Base-by-base conservation (phyloP, 345 rosid species). In the Abelmoschus esculentus region DNA sequence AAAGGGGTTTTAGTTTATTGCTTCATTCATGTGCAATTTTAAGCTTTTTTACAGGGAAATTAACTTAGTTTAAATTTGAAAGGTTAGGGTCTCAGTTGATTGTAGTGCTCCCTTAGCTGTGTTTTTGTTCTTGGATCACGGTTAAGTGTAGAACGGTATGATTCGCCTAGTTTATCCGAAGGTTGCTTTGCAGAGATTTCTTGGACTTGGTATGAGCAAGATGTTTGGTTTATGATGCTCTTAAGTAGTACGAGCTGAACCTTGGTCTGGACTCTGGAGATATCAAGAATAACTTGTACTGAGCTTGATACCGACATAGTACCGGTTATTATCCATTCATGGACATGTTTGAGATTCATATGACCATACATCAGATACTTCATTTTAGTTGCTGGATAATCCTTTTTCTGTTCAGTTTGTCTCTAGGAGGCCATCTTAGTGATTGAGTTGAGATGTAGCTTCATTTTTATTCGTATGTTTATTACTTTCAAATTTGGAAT, bases 1-100 rank as follows among this genome's bases (percentile, higher is more conserved):
- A 22, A 22, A 22, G 26, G 7, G 54, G 29, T 66, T n/a, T n/a
- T n/a, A n/a, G n/a, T n/a, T 55, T 3, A 18, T 54, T 54, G 58
- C 58, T 54, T 54, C 50, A 52, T 57, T 60, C 49, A 28, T 1
- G 8, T 44, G 40, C 69, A n/a, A 46, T 28, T 38, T 34, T 15
- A 46, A 63, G 58, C 6, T 36, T 19, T 28, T 10, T 6, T 31
- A n/a, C 9, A 9, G 44, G 64, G 66, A 3, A 6, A 58, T 46
- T 67, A 46, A 42, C n/a, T 57, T 29, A 15, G 6, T 34, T 22
- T 49, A 44, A 34, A 49, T 34, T 49, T 59, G 42, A 52, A 44
- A 44, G 50, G 32, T 36, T 63, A 63, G 11, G 67, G 28, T 66
- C 56, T 59, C 9, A 64, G 64, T 42, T 28, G 65, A 60, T 52